A percentile compares a stretch with the other conserved stretches of the same genome.
Evolutionary conservation across 176 grass and related monocot genomes (phyloP).

Genomic region (Themeda triandra): DNA sequence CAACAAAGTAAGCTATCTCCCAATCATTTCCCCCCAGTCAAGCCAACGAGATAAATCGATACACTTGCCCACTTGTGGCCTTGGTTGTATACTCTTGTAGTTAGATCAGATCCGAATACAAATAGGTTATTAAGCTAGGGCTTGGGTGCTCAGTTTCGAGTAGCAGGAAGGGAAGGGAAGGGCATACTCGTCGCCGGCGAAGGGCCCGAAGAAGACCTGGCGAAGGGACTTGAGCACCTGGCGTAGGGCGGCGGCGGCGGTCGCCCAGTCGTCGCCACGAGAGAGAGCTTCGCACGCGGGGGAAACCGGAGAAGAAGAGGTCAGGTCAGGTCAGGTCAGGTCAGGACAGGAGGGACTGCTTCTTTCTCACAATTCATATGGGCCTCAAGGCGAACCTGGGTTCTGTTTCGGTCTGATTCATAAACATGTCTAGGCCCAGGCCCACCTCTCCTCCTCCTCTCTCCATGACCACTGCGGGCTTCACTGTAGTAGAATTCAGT

Average conservation of each 20-base stretch:
- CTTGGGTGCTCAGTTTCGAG: not conserved
- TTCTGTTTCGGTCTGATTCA: not conserved
- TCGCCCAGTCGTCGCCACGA: not conserved
- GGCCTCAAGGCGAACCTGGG: not conserved
- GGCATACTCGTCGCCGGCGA: not conserved
- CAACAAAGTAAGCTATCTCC: not conserved
- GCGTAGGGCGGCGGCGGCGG: not conserved
- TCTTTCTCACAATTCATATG: not conserved
- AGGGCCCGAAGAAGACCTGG: not conserved
- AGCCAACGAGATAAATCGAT: not conserved
- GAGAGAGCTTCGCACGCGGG: not conserved
- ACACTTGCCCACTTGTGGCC: not conserved
- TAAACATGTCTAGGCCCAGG: not conserved
- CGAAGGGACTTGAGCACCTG: not conserved
- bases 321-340: not conserved
- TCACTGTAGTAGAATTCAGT: too few relatives aligned
- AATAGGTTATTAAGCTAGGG: not conserved
- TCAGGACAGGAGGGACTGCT: not conserved
- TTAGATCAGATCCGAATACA: too few relatives aligned
- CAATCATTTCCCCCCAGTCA: not conserved
- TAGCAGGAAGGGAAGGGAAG: not conserved
- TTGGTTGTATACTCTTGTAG: too few relatives aligned
- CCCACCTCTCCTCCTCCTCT: too few relatives aligned
- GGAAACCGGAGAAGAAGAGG: not conserved
- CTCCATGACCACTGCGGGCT: too few relatives aligned